Base-by-base conservation (phyloP, 208 protist species). In the Leishmania turanica region DNA sequence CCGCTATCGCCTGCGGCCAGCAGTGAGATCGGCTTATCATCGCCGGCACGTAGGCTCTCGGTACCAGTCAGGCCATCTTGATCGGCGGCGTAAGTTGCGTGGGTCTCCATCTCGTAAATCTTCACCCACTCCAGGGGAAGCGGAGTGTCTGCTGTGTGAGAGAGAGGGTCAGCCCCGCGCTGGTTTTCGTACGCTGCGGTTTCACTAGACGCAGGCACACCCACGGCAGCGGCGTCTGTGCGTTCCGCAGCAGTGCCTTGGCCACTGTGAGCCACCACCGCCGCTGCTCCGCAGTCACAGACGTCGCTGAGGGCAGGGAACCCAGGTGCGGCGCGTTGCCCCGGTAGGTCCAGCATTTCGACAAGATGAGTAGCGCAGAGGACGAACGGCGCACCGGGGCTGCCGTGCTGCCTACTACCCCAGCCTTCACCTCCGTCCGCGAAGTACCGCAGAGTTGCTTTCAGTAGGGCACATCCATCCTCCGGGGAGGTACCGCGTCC, bases 401-500 rank as follows among this genome's bases (percentile, higher is more conserved):
- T 4, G 60, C 13, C 13, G 75, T 19, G 0, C 15, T 62, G 24
- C 2, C 21, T 4, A 34, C 17, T 40, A 7, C 9, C 9, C 1
- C n/a, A 6, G 15, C 7, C 3, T 2, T 34, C 69, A 21, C 66
- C 71, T 8, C 45, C 86, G 64, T 58, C 77, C 58, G 84, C 87
- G 56, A 93, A 89, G 81, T 88, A 91, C 21, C 81, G 81, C 21
- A 98, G 54, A 3, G 90, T 88, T 1, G 89, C 86, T 2, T 92
- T 89, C 65, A 98, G 90, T 37, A 99, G 86, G 19, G 96, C 93
- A 21, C 88, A 84, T n/a, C 91, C 96, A 81, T 98, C 96, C 49
- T 90, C 82, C 1, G 96, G 87, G n/a, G 93, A 77, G 24, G 97
- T 99, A 42, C 97, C 98, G 49, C 98, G 98, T 31, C 98, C 98